Base-by-base conservation (phyloP, 768 basidiomycete genomes). In the Postia placenta region DNA sequence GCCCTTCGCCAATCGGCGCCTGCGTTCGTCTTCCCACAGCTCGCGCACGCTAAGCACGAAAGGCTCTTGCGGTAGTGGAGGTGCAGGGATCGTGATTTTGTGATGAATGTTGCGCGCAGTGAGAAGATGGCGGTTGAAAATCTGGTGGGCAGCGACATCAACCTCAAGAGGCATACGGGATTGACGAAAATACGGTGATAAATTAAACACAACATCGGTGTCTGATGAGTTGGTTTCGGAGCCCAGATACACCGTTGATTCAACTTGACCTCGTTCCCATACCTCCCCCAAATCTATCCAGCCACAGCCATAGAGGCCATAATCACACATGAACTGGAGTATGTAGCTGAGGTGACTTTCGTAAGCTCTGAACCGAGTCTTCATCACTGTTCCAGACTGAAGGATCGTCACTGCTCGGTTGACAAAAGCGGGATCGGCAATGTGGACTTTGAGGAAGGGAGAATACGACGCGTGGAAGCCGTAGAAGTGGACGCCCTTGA, bases 401-500 rank as follows among this genome's bases (percentile, higher is more conserved):
- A 96, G 66, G 49, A 96, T 80, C 19, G 88, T 80, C 38, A 80
- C 78, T 11, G 84, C 76, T 25, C 89, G 85, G 58, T 72, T 80
- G 55, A 86, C 70, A 56, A 81, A 64, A 1, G 73, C 63, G 11
- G 95, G 94, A 56, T 95, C 81, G 37, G 73, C 72, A 38, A 92
- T 65, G 56, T 81, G 70, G 42, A 99, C 76, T 65, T 97, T 97
- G 65, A 98, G 79, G 70, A 88, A 99, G 6, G 92, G 92, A 4
- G 77, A 74, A 59, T 92, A 87, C 23, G 82, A 79, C 11, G 85
- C 72, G 63, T 92, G 87, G 64, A 93, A 98, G 7, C 96, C 94
- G 66, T 98, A 98, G 67, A 98, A 96, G 60, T 87, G 85, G 15
- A 92, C 71, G n/a, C 92, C 96, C 68, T 98, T 98, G 54, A 93